A percentile compares a stretch with the other conserved stretches of the same genome.
These are phyloP conservation scores for Yamadazyma buinensis DNA, from an alignment of 1,139 yeast genomes.

Conservation along the genomic window DNA sequence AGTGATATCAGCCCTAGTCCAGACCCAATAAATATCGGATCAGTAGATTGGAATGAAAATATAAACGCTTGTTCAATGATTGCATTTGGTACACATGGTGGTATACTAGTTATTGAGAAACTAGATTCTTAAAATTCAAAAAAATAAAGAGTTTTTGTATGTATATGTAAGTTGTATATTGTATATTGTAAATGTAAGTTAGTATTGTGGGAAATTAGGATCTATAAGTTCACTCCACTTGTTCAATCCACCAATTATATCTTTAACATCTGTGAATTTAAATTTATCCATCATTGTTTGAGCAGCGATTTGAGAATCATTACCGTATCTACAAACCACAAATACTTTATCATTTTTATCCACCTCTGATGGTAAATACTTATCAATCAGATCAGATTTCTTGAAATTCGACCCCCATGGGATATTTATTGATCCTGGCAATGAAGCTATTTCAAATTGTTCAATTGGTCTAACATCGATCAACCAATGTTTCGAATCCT, in stretches of 20 bases:
- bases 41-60: conserved; percentile 63
- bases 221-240: conserved; percentile 69
- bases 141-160: too few relatives aligned
- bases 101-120: conserved; percentile 63
- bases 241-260: conserved; percentile 74
- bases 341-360: conserved; percentile 23
- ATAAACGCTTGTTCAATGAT: conserved; percentile 50
- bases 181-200: conserved; percentile 12
- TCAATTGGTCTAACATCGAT: conserved; percentile 81
- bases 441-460: conserved; percentile 65
- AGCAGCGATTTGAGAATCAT: conserved; percentile 84
- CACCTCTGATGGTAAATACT: conserved; percentile 18
- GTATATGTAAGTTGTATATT: too few relatives aligned
- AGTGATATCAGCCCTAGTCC: conserved; percentile 43
- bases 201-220: conserved; percentile 64
- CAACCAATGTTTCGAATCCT: conserved; percentile 21
- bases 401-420: conserved; percentile 53
- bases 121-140: conserved; percentile 26
- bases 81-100: conserved; percentile 65
- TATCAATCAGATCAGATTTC: conserved; percentile 25
- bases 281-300: conserved; percentile 47
- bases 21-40: conserved; percentile 48
- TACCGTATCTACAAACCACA: conserved; percentile 83
- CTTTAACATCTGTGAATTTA: conserved; percentile 51
- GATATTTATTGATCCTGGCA: conserved; percentile 60